Percentiles rank a stretch among this genome's conserved stretches.
phyloP scores from a whole-genome alignment of 495 filamentous ascomycete species.

The Hypoxylon perforatum region DNA sequence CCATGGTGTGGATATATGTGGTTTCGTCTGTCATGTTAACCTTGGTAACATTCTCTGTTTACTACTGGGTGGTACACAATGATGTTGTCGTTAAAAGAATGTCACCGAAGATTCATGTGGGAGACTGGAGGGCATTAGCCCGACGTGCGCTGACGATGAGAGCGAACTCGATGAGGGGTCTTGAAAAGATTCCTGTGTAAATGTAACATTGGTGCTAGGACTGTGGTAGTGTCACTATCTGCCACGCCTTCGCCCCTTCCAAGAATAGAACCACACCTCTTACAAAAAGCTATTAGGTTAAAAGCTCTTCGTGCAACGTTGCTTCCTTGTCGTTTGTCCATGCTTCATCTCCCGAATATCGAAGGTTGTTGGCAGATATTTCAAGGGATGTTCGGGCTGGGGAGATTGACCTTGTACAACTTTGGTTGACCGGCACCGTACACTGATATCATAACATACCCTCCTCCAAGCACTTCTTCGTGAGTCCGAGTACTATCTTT shows the following conservation, averaged over 20 bases:
- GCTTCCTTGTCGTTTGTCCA: too few relatives aligned
- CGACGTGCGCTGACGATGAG: slow-evolving; percentile 17
- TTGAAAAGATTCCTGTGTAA: slow-evolving; percentile 4
- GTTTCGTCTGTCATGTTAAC: slow-evolving; percentile 32
- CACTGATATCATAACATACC: slow-evolving; percentile 15
- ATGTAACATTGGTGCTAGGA: too few relatives aligned
- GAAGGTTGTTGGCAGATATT: too few relatives aligned
- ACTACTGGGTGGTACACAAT: slow-evolving; percentile 41
- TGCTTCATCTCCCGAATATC: too few relatives aligned
- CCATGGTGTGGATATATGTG: slow-evolving; percentile 44
- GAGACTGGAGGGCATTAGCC: slow-evolving; percentile 25
- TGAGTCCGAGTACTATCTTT: not conserved
- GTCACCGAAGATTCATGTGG: slow-evolving; percentile 35
- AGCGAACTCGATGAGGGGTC: not conserved
- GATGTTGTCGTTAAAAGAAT: slow-evolving; percentile 32
- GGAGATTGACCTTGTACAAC: slow-evolving; percentile 23
- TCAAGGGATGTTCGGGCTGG: too few relatives aligned
- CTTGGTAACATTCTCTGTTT: slow-evolving; percentile 33
- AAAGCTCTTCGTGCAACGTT: too few relatives aligned
- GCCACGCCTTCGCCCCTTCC: too few relatives aligned
- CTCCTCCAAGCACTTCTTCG: not conserved
- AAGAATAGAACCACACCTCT: too few relatives aligned
- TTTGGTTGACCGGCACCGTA: not conserved
- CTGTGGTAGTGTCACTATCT: too few relatives aligned
- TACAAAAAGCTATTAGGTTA: too few relatives aligned